phyloP scores from a whole-genome alignment of 2,329 filamentous ascomycete species.

The Aspergillus sp. region DNA sequence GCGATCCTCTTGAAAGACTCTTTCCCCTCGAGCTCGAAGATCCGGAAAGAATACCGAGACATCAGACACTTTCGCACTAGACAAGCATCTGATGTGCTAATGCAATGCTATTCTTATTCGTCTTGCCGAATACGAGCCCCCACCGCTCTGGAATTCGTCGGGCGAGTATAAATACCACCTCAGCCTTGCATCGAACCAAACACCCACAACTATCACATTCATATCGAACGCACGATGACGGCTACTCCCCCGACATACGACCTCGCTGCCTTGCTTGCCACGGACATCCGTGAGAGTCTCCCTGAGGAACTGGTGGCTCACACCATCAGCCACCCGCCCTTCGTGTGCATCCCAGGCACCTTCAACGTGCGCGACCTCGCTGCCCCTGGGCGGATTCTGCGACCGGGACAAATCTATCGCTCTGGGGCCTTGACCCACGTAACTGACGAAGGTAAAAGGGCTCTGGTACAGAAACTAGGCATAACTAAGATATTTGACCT shows the following conservation, averaged over 20 bases:
- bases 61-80: too few species aligned
- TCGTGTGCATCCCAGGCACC: constrained; percentile 25
- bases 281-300: constrained; percentile 24
- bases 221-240: background rate
- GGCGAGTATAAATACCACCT: background rate
- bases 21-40: too few species aligned
- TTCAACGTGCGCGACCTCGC: constrained; percentile 29
- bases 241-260: background rate
- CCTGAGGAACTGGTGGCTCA: constrained; percentile 19
- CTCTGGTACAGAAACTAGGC: constrained; percentile 53
- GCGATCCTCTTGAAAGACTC: background rate
- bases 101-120: background rate
- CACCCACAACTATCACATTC: background rate
- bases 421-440: constrained; percentile 63
- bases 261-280: constrained; percentile 20
- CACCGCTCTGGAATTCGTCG: background rate
- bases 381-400: constrained; percentile 36
- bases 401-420: constrained; percentile 61
- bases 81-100: too few species aligned
- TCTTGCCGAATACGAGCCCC: background rate
- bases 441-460: constrained; percentile 53
- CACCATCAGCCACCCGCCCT: constrained; percentile 27
- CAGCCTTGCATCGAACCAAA: background rate
- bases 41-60: too few species aligned
- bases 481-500: constrained; percentile 69